These are phyloP conservation scores for Prillingera fragicola DNA, from an alignment of 1,284 basidiomycete genomes.

Conservation along the genomic window DNA sequence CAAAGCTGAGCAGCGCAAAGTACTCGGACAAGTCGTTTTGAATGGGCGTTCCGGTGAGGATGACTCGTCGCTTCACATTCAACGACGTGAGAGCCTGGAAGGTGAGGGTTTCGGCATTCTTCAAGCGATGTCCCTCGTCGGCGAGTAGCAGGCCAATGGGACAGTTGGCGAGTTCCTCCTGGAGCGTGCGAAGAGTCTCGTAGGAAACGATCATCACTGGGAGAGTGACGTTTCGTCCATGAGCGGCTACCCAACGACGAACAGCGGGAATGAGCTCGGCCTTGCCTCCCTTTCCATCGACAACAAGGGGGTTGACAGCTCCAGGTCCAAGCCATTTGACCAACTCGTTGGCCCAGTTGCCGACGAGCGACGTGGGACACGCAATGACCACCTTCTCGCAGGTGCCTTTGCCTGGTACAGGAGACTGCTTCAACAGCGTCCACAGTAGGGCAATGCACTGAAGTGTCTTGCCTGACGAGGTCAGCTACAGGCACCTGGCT, in stretches of 20 bases:
- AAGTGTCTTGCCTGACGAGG: constrained; percentile 63
- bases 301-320: constrained; percentile 68
- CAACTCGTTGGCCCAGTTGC: constrained; percentile 98
- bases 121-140: constrained; percentile 94
- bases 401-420: constrained; percentile 72
- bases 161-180: constrained; percentile 67
- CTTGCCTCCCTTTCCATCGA: constrained; percentile 86
- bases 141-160: constrained; percentile 87
- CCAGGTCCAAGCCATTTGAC: constrained; percentile 91
- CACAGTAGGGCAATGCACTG: constrained; percentile 96
- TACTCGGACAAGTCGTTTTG: constrained; percentile 96
- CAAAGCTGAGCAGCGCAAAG: constrained; percentile 92
- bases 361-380: constrained; percentile 92
- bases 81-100: constrained; percentile 80
- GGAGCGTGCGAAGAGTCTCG: constrained; percentile 83
- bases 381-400: constrained; percentile 98
- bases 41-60: constrained; percentile 93
- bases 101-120: constrained; percentile 89
- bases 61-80: constrained; percentile 89
- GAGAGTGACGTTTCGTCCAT: constrained; percentile 78
- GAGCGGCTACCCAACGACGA: constrained; percentile 76
- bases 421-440: constrained; percentile 96
- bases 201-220: constrained; percentile 98
- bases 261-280: constrained; percentile 71
- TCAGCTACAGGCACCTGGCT: neutral